Percentiles rank a stretch among this genome's conserved stretches.
Evolutionary conservation across 1,139 yeast species (phyloP).

Genomic region (Hemisphaericaspora xylofermentans): DNA sequence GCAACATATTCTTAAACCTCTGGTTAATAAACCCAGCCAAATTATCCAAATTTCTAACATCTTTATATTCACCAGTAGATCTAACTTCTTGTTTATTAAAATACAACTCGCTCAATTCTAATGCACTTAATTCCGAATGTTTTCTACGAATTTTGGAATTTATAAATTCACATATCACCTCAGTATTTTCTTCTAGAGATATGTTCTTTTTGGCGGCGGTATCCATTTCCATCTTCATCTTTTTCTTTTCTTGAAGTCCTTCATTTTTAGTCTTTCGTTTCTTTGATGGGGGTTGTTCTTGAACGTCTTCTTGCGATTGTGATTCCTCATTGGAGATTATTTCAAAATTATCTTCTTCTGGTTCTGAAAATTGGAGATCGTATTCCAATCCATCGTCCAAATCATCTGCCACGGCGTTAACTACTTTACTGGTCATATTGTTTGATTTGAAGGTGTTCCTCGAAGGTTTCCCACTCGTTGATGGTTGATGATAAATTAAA

Average conservation of each 20-base stretch:
- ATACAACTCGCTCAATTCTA: constrained; percentile 61
- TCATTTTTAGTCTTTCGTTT: constrained; percentile 32
- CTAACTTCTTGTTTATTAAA: constrained; percentile 49
- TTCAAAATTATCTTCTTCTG: constrained; percentile 15
- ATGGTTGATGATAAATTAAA: not conserved
- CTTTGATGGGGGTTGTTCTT: constrained; percentile 15
- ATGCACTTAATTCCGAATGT: constrained; percentile 56
- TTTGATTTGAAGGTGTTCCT: no score
- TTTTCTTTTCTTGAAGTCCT: constrained; percentile 52
- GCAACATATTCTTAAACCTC: constrained; percentile 47
- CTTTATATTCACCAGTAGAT: constrained; percentile 49
- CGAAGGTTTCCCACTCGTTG: no score
- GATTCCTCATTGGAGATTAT: constrained; percentile 15
- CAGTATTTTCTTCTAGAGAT: constrained; percentile 48
- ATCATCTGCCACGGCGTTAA: constrained; percentile 43
- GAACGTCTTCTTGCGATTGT: constrained; percentile 11
- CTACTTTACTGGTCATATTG: constrained; percentile 6
- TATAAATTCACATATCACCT: constrained; percentile 58
- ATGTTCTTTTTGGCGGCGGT: constrained; percentile 49
- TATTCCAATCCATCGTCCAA: constrained; percentile 69
- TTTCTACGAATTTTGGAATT: constrained; percentile 50
- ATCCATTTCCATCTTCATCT: constrained; percentile 58
- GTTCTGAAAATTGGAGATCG: constrained; percentile 37
- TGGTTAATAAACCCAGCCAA: constrained; percentile 43
- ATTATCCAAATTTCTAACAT: constrained; percentile 49